A percentile compares a stretch with the other conserved stretches of the same genome.
Conservation (phyloP, 2,329 filamentous ascomycete genomes). For the Hyphodiscus sp. region DNA sequence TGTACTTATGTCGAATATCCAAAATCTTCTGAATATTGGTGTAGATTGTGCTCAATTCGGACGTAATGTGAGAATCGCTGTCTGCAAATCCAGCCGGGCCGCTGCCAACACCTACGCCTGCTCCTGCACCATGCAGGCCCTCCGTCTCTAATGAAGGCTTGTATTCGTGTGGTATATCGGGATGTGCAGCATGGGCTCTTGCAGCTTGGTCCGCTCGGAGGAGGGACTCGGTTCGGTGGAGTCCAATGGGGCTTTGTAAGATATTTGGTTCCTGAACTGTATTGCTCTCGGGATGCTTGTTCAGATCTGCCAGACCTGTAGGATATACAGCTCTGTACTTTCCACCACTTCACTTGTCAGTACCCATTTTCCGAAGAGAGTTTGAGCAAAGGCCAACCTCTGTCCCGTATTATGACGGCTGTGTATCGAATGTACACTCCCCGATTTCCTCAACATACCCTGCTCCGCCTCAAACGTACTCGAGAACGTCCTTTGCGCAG, state of each 20-base stretch:
- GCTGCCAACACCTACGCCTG: slow-evolving; percentile 53
- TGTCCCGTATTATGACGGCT: slow-evolving; percentile 20
- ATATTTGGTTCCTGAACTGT: slow-evolving; percentile 25
- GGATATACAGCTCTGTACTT: slow-evolving; percentile 25
- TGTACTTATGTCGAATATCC: slow-evolving; percentile 83
- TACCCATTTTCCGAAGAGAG: background rate
- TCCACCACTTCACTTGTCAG: slow-evolving; percentile 11
- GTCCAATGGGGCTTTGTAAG: slow-evolving; percentile 5
- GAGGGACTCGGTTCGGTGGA: slow-evolving; percentile 21
- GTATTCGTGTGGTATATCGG: slow-evolving; percentile 46
- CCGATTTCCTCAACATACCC: slow-evolving; percentile 19
- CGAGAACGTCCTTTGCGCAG: slow-evolving; percentile 19
- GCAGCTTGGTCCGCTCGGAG: slow-evolving; percentile 26
- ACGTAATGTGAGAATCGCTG: slow-evolving; percentile 71
- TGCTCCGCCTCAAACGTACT: slow-evolving; percentile 21
- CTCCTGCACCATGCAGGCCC: slow-evolving; percentile 50
- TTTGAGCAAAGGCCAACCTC: slow-evolving; percentile 9
- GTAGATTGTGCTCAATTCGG: slow-evolving; percentile 81
- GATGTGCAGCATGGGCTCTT: slow-evolving; percentile 41
- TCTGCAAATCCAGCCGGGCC: slow-evolving; percentile 58
- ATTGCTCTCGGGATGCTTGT: slow-evolving; percentile 27
- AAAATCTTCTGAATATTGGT: slow-evolving; percentile 86
- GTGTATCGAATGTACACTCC: slow-evolving; percentile 25
- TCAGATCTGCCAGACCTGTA: slow-evolving; percentile 24
- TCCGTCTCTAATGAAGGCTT: slow-evolving; percentile 46